phyloP scores from a whole-genome alignment of 2,329 filamentous ascomycete species.

The Hymenoscyphus albidus region DNA sequence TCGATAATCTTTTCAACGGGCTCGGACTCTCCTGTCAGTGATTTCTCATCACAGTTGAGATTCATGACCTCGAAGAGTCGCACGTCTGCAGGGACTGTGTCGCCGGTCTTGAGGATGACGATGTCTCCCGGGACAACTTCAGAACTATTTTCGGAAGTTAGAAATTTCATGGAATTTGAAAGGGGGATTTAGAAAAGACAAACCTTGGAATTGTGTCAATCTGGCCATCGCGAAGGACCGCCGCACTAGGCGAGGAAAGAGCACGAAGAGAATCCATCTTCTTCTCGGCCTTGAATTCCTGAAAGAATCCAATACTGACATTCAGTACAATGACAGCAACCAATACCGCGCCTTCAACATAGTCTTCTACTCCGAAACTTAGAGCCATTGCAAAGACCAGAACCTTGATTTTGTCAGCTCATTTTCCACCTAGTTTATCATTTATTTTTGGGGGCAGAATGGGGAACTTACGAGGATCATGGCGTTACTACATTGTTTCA shows the following conservation, averaged over 20 bases:
- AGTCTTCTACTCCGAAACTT: slow-evolving; percentile 50
- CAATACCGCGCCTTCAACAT: slow-evolving; percentile 56
- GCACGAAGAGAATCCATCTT: slow-evolving; percentile 54
- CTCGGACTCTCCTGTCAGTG: slow-evolving; percentile 96
- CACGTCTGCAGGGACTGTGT: slow-evolving; percentile 92
- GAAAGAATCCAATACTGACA: slow-evolving; percentile 54
- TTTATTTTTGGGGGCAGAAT: neutral
- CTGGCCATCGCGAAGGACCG: slow-evolving; percentile 53
- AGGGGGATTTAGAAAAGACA: neutral
- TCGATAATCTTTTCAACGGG: slow-evolving; percentile 77
- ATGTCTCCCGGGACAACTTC: slow-evolving; percentile 73
- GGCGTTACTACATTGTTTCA: slow-evolving; percentile 71
- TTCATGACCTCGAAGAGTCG: slow-evolving; percentile 53
- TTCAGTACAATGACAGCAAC: slow-evolving; percentile 56
- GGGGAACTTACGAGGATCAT: slow-evolving; percentile 61
- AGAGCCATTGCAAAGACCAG: slow-evolving; percentile 37
- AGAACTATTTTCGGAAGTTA: slow-evolving; percentile 36
- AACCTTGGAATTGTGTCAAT: slow-evolving; percentile 37
- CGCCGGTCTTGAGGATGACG: slow-evolving; percentile 85
- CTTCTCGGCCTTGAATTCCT: slow-evolving; percentile 57
- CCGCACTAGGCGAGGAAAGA: slow-evolving; percentile 53
- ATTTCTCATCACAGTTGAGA: slow-evolving; percentile 77
- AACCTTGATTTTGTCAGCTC: slow-evolving; percentile 40
- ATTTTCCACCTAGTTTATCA: neutral
- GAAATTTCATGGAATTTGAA: neutral